Evolutionary conservation across 768 basidiomycete species (phyloP).

Genomic region (Boletellus ananiceps): DNA sequence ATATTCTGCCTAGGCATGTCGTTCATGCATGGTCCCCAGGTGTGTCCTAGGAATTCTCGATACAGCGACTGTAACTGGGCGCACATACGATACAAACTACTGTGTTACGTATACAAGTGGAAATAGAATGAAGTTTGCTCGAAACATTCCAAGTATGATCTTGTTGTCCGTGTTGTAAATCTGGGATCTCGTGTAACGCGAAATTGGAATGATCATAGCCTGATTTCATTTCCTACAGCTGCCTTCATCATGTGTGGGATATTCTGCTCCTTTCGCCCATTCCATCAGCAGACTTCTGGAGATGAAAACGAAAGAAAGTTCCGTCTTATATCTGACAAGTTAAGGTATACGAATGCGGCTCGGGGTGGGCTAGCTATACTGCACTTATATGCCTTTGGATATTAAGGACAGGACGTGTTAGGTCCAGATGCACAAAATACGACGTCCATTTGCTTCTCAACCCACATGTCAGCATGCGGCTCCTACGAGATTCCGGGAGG

Average conservation of each 20-base stretch:
- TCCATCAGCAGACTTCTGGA: constrained; percentile 5
- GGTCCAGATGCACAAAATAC: constrained; percentile 62
- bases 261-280: constrained; percentile 41
- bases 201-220: neutral
- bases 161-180: neutral
- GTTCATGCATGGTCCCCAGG: neutral
- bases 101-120: constrained; percentile 10
- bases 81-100: constrained; percentile 13
- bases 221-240: neutral
- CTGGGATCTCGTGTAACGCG: too few relatives aligned
- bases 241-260: constrained; percentile 63
- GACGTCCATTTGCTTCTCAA: constrained; percentile 19
- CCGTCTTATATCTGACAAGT: constrained; percentile 23
- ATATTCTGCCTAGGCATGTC: constrained; percentile 59
- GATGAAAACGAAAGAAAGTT: constrained; percentile 12
- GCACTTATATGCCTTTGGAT: neutral
- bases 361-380: constrained; percentile 42
- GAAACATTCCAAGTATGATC: neutral
- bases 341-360: constrained; percentile 49
- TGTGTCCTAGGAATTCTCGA: neutral
- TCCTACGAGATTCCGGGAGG: constrained; percentile 5
- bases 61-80: constrained; percentile 11
- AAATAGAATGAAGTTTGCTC: constrained; percentile 8
- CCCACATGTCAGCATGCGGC: constrained; percentile 4
- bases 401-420: constrained; percentile 24